Base-by-base conservation (phyloP, 2,329 filamentous ascomycete species). In the Cercospora citrullina region DNA sequence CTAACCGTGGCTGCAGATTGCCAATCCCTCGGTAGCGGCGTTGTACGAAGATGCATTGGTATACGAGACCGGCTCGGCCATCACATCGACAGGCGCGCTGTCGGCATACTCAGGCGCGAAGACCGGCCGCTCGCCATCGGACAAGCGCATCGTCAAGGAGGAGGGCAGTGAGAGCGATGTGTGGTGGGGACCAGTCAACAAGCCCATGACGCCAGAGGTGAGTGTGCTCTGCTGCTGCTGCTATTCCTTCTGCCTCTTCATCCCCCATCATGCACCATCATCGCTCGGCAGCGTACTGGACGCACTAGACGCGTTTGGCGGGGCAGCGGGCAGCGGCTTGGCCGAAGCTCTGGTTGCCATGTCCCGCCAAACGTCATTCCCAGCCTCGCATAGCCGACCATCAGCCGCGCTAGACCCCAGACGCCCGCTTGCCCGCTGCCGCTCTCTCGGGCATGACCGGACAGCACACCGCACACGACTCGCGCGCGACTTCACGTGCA, bases 171-270 rank as follows among this genome's bases (percentile, higher is more conserved):
- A 97, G 81, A 90, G 95, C 66, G 89, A 99, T 70, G 87, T 99
- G 78, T 99, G 95, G 95, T 98, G 95, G 95, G 95, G 95, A 78
- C 94, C 95, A 66, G 95, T 99, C 75, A 99, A 99, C 87, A 98
- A 98, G 89, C 92, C 94, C 79, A 99, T 99, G 95, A 90, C 89
- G 75, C 88, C 93, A 76, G 94, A 98, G 82, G 95, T 98, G 90
- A 89, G 92, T 84, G 33, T 14, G 42, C 28, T 42, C 36, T 18
- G 30, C 28, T 28, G 48, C 12, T 64, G 51, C 33, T 64, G 51
- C 33, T 31, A 51, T 18, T 51, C 21, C 21, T 53, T 31, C 36
- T 60, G 30, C 39, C 60, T 42, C 51, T 51, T 26, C 58, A n/a
- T n/a, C 2, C 36, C 36, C 36, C 16, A 42, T 42, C 36, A 42